Evolutionary conservation across 495 filamentous ascomycete genomes (phyloP).

Genomic region (Copromyces sp.): DNA sequence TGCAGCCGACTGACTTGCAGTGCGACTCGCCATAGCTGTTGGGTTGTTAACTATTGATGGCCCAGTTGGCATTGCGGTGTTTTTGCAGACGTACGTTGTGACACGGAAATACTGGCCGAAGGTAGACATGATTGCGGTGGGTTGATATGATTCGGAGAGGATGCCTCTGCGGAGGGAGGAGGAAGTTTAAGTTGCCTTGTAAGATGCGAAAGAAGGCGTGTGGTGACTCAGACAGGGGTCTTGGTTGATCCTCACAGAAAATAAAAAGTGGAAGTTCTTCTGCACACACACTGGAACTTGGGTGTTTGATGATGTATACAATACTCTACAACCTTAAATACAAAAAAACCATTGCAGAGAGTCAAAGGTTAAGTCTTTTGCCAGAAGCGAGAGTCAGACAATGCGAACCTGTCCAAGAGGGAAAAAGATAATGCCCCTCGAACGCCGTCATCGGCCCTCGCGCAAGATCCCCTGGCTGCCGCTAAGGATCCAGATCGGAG

Average conservation of each 20-base stretch:
- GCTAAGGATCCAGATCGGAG: not conserved
- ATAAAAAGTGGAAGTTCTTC: not conserved
- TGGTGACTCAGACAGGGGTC: not conserved
- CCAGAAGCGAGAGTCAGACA: not conserved
- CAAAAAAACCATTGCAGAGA: not conserved
- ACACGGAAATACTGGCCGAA: slow-evolving; percentile 80
- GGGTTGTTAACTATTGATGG: slow-evolving; percentile 10
- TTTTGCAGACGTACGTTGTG: slow-evolving; percentile 56
- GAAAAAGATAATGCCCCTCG: slow-evolving; percentile 10
- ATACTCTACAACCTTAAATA: not conserved
- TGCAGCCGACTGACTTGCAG: slow-evolving; percentile 82
- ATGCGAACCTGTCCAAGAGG: not conserved
- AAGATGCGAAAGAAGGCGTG: not conserved
- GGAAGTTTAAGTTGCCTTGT: not conserved
- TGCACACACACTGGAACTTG: not conserved
- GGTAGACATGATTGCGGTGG: slow-evolving; percentile 59
- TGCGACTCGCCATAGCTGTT: slow-evolving; percentile 81
- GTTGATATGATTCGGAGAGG: not conserved
- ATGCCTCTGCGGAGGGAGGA: not conserved
- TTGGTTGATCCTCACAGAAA: not conserved
- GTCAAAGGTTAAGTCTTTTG: not conserved
- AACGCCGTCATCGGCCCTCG: slow-evolving; percentile 8
- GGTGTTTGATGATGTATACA: not conserved
- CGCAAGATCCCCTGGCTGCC: not conserved
- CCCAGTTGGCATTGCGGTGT: not conserved